A percentile compares a stretch with the other conserved stretches of the same genome.
Conservation (phyloP, 108 stramenopile genomes). For the Cyclostephanos tholiformis region DNA sequence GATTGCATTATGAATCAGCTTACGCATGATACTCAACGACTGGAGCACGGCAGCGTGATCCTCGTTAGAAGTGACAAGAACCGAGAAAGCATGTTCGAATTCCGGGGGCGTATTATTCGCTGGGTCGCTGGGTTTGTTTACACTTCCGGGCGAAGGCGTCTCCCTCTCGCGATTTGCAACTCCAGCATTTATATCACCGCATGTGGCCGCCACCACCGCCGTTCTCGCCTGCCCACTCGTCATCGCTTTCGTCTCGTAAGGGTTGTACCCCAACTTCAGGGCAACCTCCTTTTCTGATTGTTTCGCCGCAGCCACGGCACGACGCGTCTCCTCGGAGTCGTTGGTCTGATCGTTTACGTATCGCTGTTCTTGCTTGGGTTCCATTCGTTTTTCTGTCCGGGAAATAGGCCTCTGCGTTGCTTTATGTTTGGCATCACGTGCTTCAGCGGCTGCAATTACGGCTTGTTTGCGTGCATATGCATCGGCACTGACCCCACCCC, state of each 20-base stretch:
- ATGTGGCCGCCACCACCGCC: constrained; percentile 58
- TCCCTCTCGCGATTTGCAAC: constrained; percentile 19
- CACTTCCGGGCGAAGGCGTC: constrained; percentile 17
- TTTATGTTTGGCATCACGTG: constrained; percentile 75
- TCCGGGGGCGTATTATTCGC: constrained; percentile 15
- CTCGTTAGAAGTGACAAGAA: constrained; percentile 46
- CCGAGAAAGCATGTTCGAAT: constrained; percentile 67
- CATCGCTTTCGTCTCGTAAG: constrained; percentile 71
- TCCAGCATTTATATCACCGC: constrained; percentile 57
- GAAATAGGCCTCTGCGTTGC: constrained; percentile 45
- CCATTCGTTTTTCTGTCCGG: constrained; percentile 16
- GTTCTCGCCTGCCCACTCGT: constrained; percentile 80
- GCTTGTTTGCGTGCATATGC: constrained; percentile 78
- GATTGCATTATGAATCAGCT: constrained; percentile 75
- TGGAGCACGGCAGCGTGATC: constrained; percentile 34
- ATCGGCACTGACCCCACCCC: constrained; percentile 24
- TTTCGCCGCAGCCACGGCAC: constrained; percentile 71
- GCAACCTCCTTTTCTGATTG: constrained; percentile 54
- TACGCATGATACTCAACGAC: constrained; percentile 59
- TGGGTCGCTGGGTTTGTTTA: constrained; percentile 55
- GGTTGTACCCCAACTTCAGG: constrained; percentile 78
- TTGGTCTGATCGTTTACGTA: not conserved
- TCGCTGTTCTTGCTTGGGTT: constrained; percentile 7
- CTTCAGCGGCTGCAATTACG: constrained; percentile 84
- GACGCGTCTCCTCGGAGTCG: constrained; percentile 56